phyloP scores from a whole-genome alignment of 2,329 filamentous ascomycete genomes.

The Venturia effusa region DNA sequence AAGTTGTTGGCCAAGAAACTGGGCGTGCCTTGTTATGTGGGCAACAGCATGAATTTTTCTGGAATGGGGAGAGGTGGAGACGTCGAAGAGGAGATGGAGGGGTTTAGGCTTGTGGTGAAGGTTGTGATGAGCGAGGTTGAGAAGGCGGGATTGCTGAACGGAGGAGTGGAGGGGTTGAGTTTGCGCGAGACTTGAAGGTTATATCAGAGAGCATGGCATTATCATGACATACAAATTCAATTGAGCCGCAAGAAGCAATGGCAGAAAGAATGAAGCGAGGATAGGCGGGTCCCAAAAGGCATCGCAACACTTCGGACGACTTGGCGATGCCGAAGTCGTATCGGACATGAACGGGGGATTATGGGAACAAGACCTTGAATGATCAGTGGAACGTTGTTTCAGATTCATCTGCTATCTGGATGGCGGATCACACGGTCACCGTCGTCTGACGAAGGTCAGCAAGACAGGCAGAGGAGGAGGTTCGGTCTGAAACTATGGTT shows the following conservation, averaged over 20 bases:
- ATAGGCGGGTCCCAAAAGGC: too few relatives aligned
- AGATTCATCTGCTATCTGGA: neutral
- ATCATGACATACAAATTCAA: too few relatives aligned
- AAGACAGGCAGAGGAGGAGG: neutral
- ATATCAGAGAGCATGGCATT: neutral
- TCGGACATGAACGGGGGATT: neutral
- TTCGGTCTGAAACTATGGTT: neutral
- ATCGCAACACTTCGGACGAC: too few relatives aligned
- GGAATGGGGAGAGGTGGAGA: slow-evolving; percentile 65
- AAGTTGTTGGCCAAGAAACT: slow-evolving; percentile 69
- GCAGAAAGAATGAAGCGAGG: too few relatives aligned
- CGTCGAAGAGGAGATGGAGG: slow-evolving; percentile 90
- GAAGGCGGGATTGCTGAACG: neutral
- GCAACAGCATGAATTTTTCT: slow-evolving; percentile 72
- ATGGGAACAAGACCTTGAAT: too few relatives aligned
- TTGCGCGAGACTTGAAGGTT: neutral
- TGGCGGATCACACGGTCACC: neutral
- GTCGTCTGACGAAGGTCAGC: neutral
- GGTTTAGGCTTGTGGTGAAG: slow-evolving; percentile 63
- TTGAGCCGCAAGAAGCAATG: too few relatives aligned
- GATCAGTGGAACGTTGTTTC: neutral
- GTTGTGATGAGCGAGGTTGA: slow-evolving; percentile 49
- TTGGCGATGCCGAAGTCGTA: neutral
- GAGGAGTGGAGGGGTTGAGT: neutral
- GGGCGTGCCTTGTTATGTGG: slow-evolving; percentile 73